Base-by-base conservation (phyloP, 257 asterid genomes). In the Solanum rostratum region DNA sequence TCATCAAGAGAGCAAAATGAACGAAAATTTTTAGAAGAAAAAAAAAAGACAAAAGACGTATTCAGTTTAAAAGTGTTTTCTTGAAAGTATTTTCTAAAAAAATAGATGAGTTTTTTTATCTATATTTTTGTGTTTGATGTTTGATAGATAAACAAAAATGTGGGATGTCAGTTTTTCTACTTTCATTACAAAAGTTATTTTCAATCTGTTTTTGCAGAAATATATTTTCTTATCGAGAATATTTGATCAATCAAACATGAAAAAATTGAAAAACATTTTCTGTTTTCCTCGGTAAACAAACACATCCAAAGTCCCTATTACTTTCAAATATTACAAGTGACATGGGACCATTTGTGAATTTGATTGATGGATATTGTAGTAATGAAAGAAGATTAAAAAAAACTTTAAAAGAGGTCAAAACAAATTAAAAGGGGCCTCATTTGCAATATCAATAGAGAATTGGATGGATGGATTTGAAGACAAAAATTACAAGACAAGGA, bases 401-500 rank as follows among this genome's bases (percentile, higher is more conserved):
- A 9, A 73, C 14, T 22, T 59, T 45, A 45, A 71, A 43, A 74
- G 37, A 70, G 54, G 54, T 70, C 1, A 70, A 41, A 70, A 70
- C 79, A 33, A 33, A 33, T 33, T 33, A 3, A 33, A 33, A 4
- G 39, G 39, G 39, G 39, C 39, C 39, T 33, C 39, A 33, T 33
- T 33, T 33, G 39, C 39, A 33, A 33, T 3, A 33, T 33, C 81
- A 76, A 76, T 49, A 15, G 81, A 76, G 18, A 46, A 24, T 65
- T 65, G 57, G 6, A 52, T 68, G 49, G 49, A 66, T 6, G 41
- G 13, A 66, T 66, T 76, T 49, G 63, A 50, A 16, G 82, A 78
- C 82, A 78, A 78, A 76, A 50, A 78, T 78, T 46, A 29, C 63
- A 78, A 78, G 82, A 78, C 82, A 50, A 78, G 46, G 82, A 78